Evolutionary conservation across 2,329 filamentous ascomycete genomes (phyloP), one percentile per base, ranked within the genome.

Genomic region (Eutypa lata): DNA sequence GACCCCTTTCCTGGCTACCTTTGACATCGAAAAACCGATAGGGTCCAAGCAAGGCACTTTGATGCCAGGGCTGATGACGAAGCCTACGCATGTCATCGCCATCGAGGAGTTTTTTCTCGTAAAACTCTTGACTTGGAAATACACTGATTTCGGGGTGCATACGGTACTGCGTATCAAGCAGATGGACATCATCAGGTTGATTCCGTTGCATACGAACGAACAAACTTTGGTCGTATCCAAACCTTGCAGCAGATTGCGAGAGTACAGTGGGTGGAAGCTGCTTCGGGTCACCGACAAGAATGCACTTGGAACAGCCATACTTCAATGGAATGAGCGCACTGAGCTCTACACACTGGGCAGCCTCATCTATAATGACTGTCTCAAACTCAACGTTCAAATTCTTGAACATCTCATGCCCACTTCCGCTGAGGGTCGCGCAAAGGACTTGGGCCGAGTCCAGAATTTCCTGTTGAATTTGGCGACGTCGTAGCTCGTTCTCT

Each of bases 121-220:
- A 99, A 73, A 99, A 99, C 49, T 92, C 88, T 61, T 81, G 77
- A 69, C 91, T 96, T 1, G 95, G 94, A 70, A 97, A 99, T 49
- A 78, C 71, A 70, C 91, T 96, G 68, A 99, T 99, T 61, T 94
- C 90, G 0, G 95, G 94, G 73, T 99, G 94, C 95, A 99, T 99
- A 72, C 94, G 94, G 69, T 99, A 99, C 68, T 99, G 94, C 52
- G 89, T 94, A 67, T 97, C 93, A n/a, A 99, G 83, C 24, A 99
- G 79, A 74, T 99, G 93, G 16, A 99, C 86, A 59, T 95, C 88
- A 31, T 89, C 78, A 1, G 91, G 90, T 63, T 93, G 87, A 58
- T 97, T 97, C 64, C 87, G 86, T 68, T 97, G 94, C 93, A 99
- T 99, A 33, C 94, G 89, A 50, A 97, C 94, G 75, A 99, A 99